Percentiles rank a stretch among this genome's conserved stretches.
phyloP scores from a whole-genome alignment of 2,329 filamentous ascomycete species.

The Fusarium newnesense region DNA sequence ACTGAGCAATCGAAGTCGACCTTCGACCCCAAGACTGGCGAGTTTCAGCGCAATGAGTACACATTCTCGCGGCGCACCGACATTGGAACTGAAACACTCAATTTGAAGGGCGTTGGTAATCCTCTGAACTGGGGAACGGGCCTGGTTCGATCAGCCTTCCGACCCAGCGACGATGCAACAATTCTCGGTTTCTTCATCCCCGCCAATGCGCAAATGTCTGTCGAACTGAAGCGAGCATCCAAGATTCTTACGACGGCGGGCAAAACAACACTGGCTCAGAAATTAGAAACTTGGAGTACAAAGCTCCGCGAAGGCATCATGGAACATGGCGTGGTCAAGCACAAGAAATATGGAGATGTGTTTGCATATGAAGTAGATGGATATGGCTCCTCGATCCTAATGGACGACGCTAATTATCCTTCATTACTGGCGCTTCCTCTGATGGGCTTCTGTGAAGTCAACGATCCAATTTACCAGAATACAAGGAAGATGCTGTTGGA shows the following conservation, averaged over 20 bases:
- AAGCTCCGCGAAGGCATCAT: slow-evolving; percentile 80
- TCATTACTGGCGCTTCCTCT: slow-evolving; percentile 82
- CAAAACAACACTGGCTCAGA: slow-evolving; percentile 62
- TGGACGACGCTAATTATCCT: slow-evolving; percentile 91
- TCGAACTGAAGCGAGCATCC: slow-evolving; percentile 82
- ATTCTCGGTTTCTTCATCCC: slow-evolving; percentile 96
- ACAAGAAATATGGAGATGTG: slow-evolving; percentile 79
- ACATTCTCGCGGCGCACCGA: slow-evolving; percentile 86
- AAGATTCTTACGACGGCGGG: slow-evolving; percentile 72
- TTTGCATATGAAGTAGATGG: slow-evolving; percentile 92
- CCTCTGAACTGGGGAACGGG: slow-evolving; percentile 86
- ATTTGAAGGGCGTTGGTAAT: slow-evolving; percentile 85
- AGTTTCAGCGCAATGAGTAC: slow-evolving; percentile 79
- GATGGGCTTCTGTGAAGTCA: slow-evolving; percentile 75
- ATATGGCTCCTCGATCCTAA: slow-evolving; percentile 82
- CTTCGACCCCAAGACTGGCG: slow-evolving; percentile 75
- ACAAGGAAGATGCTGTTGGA: slow-evolving; percentile 82
- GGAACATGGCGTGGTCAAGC: slow-evolving; percentile 83
- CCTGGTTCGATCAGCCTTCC: slow-evolving; percentile 89
- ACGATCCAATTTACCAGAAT: slow-evolving; percentile 83
- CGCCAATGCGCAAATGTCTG: slow-evolving; percentile 94
- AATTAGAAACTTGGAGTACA: slow-evolving; percentile 67
- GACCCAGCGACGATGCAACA: slow-evolving; percentile 93
- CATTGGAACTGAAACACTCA: slow-evolving; percentile 89
- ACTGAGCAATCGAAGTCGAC: slow-evolving; percentile 83